Evolutionary conservation across 1,139 yeast species (phyloP).

Genomic region (Meyerozyma guilliermondii): DNA sequence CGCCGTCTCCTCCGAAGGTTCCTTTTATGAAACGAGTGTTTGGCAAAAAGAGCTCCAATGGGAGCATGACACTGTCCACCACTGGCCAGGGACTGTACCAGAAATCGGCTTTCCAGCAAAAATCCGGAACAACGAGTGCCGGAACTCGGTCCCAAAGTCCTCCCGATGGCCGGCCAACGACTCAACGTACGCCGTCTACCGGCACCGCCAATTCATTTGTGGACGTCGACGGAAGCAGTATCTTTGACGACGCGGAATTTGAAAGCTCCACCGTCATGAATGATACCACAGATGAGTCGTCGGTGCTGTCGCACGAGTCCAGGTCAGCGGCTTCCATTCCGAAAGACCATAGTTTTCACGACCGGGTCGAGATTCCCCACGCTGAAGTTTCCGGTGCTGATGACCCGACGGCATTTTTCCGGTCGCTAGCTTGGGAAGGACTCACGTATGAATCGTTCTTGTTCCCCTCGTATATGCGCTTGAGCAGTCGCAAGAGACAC

Average conservation of each 20-base stretch:
- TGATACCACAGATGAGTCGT: constrained; percentile 2
- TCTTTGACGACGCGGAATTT: constrained; percentile 4
- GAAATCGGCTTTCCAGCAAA: background rate
- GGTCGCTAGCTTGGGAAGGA: constrained; percentile 27
- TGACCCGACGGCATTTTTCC: constrained; percentile 3
- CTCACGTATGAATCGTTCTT: constrained; percentile 34
- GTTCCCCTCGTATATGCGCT: constrained; percentile 52
- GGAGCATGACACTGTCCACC: background rate
- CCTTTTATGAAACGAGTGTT: background rate
- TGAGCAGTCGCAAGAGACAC: constrained; percentile 38
- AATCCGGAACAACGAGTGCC: background rate
- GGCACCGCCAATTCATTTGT: background rate
- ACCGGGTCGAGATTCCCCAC: constrained; percentile 2
- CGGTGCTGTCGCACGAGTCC: background rate
- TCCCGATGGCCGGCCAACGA: background rate
- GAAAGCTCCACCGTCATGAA: constrained; percentile 3
- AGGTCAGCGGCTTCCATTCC: background rate
- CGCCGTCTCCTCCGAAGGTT: background rate
- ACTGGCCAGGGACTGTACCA: background rate
- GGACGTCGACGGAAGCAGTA: constrained; percentile 3
- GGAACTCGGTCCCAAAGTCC: background rate
- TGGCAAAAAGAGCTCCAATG: background rate
- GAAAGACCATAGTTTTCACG: background rate
- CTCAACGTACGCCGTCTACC: background rate
- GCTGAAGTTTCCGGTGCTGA: background rate